phyloP scores from a whole-genome alignment of 768 basidiomycete species.

The Suillus ampliporus region DNA sequence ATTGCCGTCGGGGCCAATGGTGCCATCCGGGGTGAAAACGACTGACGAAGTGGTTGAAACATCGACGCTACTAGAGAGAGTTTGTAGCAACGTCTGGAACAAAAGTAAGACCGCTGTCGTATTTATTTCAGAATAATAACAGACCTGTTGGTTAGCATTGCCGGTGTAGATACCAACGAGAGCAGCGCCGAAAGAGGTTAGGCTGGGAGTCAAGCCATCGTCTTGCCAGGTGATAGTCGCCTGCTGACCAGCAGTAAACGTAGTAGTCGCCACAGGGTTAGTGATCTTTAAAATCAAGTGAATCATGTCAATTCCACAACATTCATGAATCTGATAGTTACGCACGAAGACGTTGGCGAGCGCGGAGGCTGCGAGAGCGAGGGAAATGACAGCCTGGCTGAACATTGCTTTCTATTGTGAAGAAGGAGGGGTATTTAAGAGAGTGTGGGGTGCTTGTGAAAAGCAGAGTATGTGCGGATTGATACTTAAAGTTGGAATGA shows the following conservation, averaged over 20 bases:
- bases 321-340: neutral
- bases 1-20: conserved; percentile 58
- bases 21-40: conserved; percentile 54
- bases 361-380: conserved; percentile 58
- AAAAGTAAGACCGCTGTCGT: conserved; percentile 18
- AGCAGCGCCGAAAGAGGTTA: conserved; percentile 56
- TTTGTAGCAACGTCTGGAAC: conserved; percentile 63
- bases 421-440: conserved; percentile 24
- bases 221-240: conserved; percentile 67
- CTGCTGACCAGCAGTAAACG: conserved; percentile 54
- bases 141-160: conserved; percentile 64
- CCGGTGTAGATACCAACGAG: conserved; percentile 68
- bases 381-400: conserved; percentile 49
- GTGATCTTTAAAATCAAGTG: conserved; percentile 53
- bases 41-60: conserved; percentile 54
- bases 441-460: conserved; percentile 29
- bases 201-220: conserved; percentile 49
- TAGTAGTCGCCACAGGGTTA: conserved; percentile 51
- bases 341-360: conserved; percentile 64
- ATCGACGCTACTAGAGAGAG: conserved; percentile 51
- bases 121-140: conserved; percentile 9
- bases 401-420: conserved; percentile 52
- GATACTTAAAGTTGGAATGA: conserved; percentile 3
- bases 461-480: conserved; percentile 7
- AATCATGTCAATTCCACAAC: neutral